These are phyloP conservation scores for Fusarium sublunatum DNA, from an alignment of 2,329 filamentous ascomycete species.

Conservation along the genomic window DNA sequence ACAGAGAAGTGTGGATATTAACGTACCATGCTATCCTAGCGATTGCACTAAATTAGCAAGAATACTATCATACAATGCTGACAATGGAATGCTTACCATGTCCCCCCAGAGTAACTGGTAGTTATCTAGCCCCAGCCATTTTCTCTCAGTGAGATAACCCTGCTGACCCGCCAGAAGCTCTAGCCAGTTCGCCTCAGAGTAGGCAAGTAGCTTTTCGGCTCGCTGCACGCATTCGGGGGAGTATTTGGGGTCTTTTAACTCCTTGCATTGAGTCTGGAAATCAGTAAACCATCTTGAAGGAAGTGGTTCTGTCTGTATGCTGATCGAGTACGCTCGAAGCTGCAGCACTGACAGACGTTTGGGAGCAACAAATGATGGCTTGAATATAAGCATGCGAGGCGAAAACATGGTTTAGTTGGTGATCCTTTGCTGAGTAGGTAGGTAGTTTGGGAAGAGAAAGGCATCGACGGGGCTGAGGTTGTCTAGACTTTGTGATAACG, in stretches of 20 bases:
- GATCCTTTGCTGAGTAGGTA: background rate
- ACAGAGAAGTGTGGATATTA: accelerated
- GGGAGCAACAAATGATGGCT: background rate
- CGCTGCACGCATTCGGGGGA: constrained; percentile 7
- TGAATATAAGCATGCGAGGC: background rate
- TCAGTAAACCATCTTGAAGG: constrained; percentile 32
- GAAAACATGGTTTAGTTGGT: background rate
- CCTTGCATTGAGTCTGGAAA: constrained; percentile 11
- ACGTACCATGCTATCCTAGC: constrained; percentile 34
- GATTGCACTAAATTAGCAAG: background rate
- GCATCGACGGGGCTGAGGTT: background rate
- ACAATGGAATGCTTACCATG: constrained; percentile 16
- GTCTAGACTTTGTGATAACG: background rate
- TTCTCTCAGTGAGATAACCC: constrained; percentile 20
- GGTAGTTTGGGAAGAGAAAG: background rate
- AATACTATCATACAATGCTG: accelerated
- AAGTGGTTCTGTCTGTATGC: background rate
- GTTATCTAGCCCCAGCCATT: constrained; percentile 25
- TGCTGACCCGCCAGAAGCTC: constrained; percentile 24
- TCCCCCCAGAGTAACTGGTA: constrained; percentile 33
- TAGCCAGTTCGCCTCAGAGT: constrained; percentile 12
- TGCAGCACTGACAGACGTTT: background rate
- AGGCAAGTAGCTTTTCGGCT: background rate
- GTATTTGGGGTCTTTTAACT: background rate
- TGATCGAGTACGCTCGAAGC: background rate